Evolutionary conservation across 2,329 filamentous ascomycete species (phyloP).

Genomic region (Pseudodiploospora longispora): DNA sequence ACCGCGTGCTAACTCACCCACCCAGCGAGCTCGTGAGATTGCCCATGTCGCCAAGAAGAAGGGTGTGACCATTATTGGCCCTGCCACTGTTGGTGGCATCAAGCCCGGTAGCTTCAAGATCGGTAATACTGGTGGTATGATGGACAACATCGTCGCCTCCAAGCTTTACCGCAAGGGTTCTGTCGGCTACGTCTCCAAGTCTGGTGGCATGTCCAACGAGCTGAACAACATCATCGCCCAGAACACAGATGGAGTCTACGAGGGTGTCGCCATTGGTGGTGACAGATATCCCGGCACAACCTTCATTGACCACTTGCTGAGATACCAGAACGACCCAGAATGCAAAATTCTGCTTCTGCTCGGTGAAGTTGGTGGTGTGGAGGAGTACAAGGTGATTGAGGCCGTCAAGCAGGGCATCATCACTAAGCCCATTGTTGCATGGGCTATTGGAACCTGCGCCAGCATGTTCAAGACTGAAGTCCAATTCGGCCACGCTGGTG

Average conservation of each 20-base stretch:
- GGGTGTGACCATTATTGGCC: conserved; percentile 97
- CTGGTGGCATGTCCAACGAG: conserved; percentile 99
- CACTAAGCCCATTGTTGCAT: conserved; percentile 97
- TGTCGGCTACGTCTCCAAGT: conserved; percentile 99
- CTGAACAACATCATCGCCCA: conserved; percentile 98
- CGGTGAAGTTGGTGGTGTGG: conserved; percentile 97
- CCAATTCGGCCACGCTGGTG: conserved; percentile 97
- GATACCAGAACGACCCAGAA: conserved; percentile 92
- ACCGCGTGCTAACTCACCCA: conserved; percentile 12
- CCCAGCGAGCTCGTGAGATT: conserved; percentile 90
- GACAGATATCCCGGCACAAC: conserved; percentile 98
- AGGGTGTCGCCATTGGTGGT: conserved; percentile 98
- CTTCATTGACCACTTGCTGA: conserved; percentile 96
- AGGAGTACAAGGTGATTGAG: conserved; percentile 99
- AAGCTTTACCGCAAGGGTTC: conserved; percentile 99
- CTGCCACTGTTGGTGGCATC: conserved; percentile 97
- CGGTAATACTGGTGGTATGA: conserved; percentile 99
- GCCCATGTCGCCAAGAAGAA: conserved; percentile 95
- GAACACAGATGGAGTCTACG: conserved; percentile 95
- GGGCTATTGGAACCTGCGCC: conserved; percentile 98
- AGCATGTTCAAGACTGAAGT: conserved; percentile 99
- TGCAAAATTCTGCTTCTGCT: conserved; percentile 96
- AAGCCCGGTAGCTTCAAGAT: conserved; percentile 99
- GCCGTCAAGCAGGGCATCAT: conserved; percentile 90
- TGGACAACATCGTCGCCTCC: conserved; percentile 99